Conservation (phyloP, 2,329 filamentous ascomycete genomes). For the Colletotrichum sp. region DNA sequence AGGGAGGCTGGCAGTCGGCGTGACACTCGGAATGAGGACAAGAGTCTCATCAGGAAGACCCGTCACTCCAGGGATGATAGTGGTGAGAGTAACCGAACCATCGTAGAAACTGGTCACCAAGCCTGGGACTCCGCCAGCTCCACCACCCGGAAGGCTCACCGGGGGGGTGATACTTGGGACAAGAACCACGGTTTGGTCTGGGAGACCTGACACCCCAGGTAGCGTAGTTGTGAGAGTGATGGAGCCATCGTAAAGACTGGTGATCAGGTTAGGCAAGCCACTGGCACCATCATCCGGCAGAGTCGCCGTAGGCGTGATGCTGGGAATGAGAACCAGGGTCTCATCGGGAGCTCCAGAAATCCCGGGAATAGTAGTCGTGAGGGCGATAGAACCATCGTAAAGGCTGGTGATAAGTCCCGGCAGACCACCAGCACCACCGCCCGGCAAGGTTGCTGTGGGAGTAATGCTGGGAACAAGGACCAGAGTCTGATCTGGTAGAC, state of each 20-base stretch:
- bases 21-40: not conserved
- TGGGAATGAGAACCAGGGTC: not conserved
- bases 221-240: not conserved
- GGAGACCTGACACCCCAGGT: not conserved
- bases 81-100: not conserved
- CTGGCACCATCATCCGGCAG: not conserved
- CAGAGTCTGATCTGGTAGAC: not conserved
- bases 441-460: not conserved
- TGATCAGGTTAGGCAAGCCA: not conserved
- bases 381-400: not conserved
- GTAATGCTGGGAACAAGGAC: not conserved
- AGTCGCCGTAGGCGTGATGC: not conserved
- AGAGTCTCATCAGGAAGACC: not conserved
- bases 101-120: not conserved
- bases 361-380: not conserved
- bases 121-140: not conserved
- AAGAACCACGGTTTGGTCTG: not conserved
- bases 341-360: not conserved
- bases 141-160: not conserved
- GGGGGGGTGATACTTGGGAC: not conserved
- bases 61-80: not conserved
- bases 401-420: not conserved
- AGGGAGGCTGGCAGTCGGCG: not conserved
- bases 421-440: not conserved
- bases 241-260: not conserved